Evolutionary conservation across 2,329 filamentous ascomycete species (phyloP).

Genomic region (Cylindrodendrum hubeiense): DNA sequence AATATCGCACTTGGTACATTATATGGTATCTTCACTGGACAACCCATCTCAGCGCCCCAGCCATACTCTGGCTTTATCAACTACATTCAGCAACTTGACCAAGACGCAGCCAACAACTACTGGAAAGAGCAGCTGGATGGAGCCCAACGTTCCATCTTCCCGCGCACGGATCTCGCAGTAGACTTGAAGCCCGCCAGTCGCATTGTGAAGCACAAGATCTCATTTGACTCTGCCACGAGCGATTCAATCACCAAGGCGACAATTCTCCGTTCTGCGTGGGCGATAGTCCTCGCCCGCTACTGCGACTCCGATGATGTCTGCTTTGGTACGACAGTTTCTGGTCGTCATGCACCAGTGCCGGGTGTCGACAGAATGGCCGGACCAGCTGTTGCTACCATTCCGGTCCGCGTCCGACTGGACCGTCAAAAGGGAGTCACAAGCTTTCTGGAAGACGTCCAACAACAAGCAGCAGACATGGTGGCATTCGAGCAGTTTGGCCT

Average conservation of each 20-base stretch:
- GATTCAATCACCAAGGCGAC: conserved; percentile 26
- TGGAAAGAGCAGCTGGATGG: not conserved
- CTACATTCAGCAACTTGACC: not conserved
- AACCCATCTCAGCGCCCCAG: not conserved
- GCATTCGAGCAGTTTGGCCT: conserved; percentile 29
- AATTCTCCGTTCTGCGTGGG: conserved; percentile 57
- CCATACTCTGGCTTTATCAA: conserved; percentile 8
- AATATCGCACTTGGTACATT: conserved; percentile 3
- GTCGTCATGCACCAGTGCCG: conserved; percentile 46
- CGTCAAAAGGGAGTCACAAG: conserved; percentile 43
- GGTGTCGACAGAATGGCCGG: conserved; percentile 37
- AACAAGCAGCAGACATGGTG: conserved; percentile 23
- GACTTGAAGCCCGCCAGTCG: conserved; percentile 58
- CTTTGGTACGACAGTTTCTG: conserved; percentile 58
- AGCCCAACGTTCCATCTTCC: conserved; percentile 50
- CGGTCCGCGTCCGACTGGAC: conserved; percentile 44
- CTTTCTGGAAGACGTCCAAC: conserved; percentile 53
- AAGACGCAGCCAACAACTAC: not conserved
- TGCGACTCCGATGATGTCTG: conserved; percentile 53
- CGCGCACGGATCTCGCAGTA: conserved; percentile 55
- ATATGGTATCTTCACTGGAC: not conserved
- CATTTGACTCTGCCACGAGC: not conserved
- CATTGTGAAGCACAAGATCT: conserved; percentile 40
- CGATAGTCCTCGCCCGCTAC: conserved; percentile 64
- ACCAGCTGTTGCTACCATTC: conserved; percentile 49